Conservation (phyloP, 306 rosid genomes). For the Vicia villosa region DNA sequence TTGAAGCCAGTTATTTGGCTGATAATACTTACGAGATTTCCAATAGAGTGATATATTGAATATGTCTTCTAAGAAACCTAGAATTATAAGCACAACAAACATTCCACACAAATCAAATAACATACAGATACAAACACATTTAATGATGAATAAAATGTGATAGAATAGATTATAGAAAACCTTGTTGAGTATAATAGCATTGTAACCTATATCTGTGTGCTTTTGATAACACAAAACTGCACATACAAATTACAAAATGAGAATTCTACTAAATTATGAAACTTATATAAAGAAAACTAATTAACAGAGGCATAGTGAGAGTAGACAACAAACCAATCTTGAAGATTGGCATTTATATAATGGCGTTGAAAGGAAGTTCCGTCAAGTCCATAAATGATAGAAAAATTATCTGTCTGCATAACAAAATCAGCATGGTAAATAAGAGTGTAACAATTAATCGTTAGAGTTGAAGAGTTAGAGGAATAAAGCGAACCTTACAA, state of each 20-base stretch:
- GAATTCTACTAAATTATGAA: neutral
- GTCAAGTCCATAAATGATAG: slow-evolving; percentile 69
- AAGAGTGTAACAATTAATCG: neutral
- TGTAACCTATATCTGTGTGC: slow-evolving; percentile 83
- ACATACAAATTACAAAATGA: slow-evolving; percentile 35
- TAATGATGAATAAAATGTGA: slow-evolving; percentile 18
- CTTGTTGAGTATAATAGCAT: slow-evolving; percentile 88
- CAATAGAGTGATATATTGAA: slow-evolving; percentile 62
- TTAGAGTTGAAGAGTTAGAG: neutral
- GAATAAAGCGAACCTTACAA: slow-evolving; percentile 73
- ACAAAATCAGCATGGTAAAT: slow-evolving; percentile 31
- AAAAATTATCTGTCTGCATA: slow-evolving; percentile 61
- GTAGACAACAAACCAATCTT: slow-evolving; percentile 53
- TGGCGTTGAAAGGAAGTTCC: slow-evolving; percentile 64
- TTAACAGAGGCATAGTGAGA: too few relatives aligned
- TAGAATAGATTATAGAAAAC: slow-evolving; percentile 31
- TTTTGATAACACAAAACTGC: slow-evolving; percentile 75
- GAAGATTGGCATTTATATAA: slow-evolving; percentile 54
- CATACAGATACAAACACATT: neutral
- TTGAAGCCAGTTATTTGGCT: slow-evolving; percentile 75
- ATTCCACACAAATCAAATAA: slow-evolving; percentile 9
- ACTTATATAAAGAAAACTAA: too few relatives aligned
- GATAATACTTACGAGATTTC: slow-evolving; percentile 64
- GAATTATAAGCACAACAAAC: slow-evolving; percentile 19
- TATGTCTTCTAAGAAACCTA: slow-evolving; percentile 68